A percentile compares a stretch with the other conserved stretches of the same genome.
phyloP scores from a whole-genome alignment of 805 yeast genomes.

The Metschnikowia lochheadii region DNA sequence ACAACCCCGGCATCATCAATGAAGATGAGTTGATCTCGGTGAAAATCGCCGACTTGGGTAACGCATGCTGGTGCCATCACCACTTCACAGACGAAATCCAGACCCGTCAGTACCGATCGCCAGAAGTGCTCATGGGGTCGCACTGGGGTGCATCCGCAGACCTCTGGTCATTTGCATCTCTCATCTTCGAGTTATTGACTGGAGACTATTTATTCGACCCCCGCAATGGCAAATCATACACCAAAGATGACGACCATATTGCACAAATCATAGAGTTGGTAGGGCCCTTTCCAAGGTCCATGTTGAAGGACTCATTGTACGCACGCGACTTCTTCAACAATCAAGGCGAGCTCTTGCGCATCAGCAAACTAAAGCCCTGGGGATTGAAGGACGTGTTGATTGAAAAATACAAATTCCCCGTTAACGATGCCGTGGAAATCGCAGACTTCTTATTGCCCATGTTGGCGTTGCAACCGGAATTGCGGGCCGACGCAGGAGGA shows the following conservation, averaged over 20 bases:
- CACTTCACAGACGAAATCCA: constrained; percentile 69
- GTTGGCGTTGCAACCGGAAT: constrained; percentile 73
- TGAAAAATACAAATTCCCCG: constrained; percentile 49
- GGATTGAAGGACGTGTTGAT: constrained; percentile 44
- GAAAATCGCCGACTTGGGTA: constrained; percentile 67
- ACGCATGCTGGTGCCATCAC: constrained; percentile 59
- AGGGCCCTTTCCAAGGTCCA: constrained; percentile 37
- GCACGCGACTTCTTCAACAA: constrained; percentile 20
- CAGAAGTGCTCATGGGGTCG: constrained; percentile 55
- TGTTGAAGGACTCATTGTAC: constrained; percentile 36
- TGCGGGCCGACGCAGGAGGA: constrained; percentile 94
- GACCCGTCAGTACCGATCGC: constrained; percentile 64
- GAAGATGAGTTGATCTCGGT: constrained; percentile 48
- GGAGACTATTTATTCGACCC: constrained; percentile 64
- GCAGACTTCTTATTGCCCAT: constrained; percentile 79
- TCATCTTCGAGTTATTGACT: constrained; percentile 55
- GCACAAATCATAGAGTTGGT: constrained; percentile 59
- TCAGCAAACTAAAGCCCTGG: constrained; percentile 50
- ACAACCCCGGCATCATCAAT: constrained; percentile 20
- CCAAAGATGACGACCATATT: constrained; percentile 58
- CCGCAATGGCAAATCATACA: constrained; percentile 43
- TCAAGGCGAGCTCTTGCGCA: constrained; percentile 38
- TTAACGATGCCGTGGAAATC: constrained; percentile 65
- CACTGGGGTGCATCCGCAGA: constrained; percentile 63
- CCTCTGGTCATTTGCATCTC: constrained; percentile 57